Base-by-base conservation (phyloP, 2,329 filamentous ascomycete genomes). In the Akanthomyces lecanii region DNA sequence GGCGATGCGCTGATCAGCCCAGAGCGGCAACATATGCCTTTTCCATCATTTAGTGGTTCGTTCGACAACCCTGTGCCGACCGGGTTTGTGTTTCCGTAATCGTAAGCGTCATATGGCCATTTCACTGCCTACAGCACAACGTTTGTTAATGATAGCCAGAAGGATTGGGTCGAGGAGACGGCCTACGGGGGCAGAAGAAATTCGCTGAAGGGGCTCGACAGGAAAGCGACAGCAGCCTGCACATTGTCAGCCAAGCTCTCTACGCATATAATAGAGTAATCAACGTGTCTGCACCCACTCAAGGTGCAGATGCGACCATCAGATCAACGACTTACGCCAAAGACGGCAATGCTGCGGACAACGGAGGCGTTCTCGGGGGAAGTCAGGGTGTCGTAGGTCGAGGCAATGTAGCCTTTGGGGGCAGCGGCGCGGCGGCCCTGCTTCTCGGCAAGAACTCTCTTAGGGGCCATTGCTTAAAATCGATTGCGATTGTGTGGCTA, bases 161-260 rank as follows among this genome's bases (percentile, higher is more conserved):
- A 1, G 33, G 14, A n/a, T 4, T 18, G 28, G 33, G 3, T 28
- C 12, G 21, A 10, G 45, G 16, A 50, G 33, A 28, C 14, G 8
- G 73, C 81, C 76, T 76, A 86, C 83, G 85, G 84, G 74, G 88
- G 87, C 67, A 90, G 80, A 64, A 90, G 81, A 70, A 85, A 78
- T 72, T 90, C 88, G 75, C 84, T 84, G 80, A 85, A 87, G 61
- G 85, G 83, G 77, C 86, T 89, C 63, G 85, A 81, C 68, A 90
- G 80, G 74, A 90, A 86, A 44, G 86, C 82, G 61, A 90, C 82
- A 50, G 86, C 86, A 68, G 79, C 83, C 86, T 89, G 63, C 64
- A 30, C 4, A 47, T 47, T 44, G 21, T 57, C 69, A 52, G 67
- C 64, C 44, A 54, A 38, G 54, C n/a, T 62, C 36, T 36, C 11